These are phyloP conservation scores for Uronychia setigera DNA, from an alignment of 73 alveolate species.

Conservation along the genomic window DNA sequence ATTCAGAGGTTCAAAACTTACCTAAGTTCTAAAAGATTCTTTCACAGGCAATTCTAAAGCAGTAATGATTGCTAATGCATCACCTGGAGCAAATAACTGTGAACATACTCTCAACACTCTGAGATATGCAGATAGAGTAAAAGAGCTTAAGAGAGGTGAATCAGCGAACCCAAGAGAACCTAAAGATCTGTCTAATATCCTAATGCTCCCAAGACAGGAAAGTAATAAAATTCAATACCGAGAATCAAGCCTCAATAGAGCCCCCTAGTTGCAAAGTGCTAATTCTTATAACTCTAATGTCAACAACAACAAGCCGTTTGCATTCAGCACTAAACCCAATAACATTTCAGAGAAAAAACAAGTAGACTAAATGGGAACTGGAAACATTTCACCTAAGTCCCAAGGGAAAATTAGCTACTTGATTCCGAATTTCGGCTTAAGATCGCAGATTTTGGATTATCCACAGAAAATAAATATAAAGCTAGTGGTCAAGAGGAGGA, in stretches of 20 bases:
- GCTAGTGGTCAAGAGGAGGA: neutral
- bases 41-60: conserved; percentile 99
- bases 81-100: conserved; percentile 96
- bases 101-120: conserved; percentile 99
- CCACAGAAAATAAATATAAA: neutral
- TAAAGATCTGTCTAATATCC: conserved; percentile 5
- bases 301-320: neutral
- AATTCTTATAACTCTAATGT: neutral
- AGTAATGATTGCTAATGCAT: conserved; percentile 98
- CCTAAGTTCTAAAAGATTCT: conserved; percentile 99
- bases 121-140: conserved; percentile 99
- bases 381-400: too few relatives aligned
- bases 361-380: too few relatives aligned
- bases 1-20: conserved; percentile 98
- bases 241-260: neutral
- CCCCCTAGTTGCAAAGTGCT: neutral
- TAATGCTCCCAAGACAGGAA: conserved; percentile 44
- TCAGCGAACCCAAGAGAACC: conserved; percentile 45
- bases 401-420: conserved; percentile 50
- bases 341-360: too few relatives aligned
- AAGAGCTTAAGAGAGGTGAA: conserved; percentile 96
- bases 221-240: neutral
- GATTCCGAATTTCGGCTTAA: conserved; percentile 45
- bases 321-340: neutral
- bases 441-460: conserved; percentile 67